Evolutionary conservation across 179 eudicot species (phyloP), one percentile per base, ranked within the genome.

Genomic region (Amaranthus tricolor): DNA sequence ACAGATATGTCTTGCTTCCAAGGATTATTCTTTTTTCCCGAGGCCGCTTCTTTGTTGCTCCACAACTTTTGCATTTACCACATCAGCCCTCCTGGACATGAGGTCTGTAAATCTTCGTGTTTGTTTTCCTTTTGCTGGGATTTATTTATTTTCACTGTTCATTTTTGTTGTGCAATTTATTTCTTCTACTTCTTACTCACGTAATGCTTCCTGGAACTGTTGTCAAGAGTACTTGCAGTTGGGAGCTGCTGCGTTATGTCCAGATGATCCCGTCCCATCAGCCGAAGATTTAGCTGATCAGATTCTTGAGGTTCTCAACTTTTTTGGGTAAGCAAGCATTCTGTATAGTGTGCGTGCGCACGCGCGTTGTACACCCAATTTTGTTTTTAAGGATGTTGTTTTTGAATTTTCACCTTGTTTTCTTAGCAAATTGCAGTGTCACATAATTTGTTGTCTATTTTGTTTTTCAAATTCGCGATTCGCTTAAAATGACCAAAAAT

Each of bases 61-160:
- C 98, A 96, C 83, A 91, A 94, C 85, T 96, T 96, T 82, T 96
- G 99, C 81, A 81, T 96, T 73, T 96, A 96, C 87, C 99, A 96
- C 73, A 87, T 96, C 78, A 94, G 91, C 83, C 99, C 99, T 85
- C 99, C 98, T 55, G 99, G 99, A 79, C 99, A 93, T 62, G 99
- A 96, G 99, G 99, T 93, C 82, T 83, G 98, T 88, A 72, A 77
- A 81, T 82, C 77, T 74, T 71, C 73, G 68, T 70, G 63, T 62
- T 59, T 74, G 54, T 68, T 76, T 73, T 66, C 57, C 47, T 78
- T 45, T 19, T 77, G 68, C 56, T 62, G 60, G 40, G 74, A n/a
- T 51, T 61, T n/a, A 9, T 44, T 44, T 67, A 49, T 21, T 44
- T 62, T 66, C 54, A 52, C 44, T 59, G 9, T 44, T 17, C 16